Conservation (phyloP, 2,329 filamentous ascomycete genomes). For the Fusarium goolgardi region DNA sequence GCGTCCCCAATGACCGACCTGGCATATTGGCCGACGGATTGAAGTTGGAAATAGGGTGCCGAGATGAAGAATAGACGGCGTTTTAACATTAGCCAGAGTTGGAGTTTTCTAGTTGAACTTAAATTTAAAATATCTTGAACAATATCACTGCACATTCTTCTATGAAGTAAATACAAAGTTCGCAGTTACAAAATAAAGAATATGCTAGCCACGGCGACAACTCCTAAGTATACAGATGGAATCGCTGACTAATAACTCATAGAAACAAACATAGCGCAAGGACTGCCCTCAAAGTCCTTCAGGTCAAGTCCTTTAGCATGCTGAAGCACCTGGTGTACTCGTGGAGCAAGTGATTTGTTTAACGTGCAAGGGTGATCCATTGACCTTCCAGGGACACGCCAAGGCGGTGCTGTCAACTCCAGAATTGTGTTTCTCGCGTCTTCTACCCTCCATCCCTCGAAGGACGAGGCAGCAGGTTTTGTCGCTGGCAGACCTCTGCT, state of each 20-base stretch:
- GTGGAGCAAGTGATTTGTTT: conserved; percentile 6
- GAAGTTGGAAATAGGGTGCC: too few species aligned
- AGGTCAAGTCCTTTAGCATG: conserved; percentile 8
- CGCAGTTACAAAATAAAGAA: neutral
- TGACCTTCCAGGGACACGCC: conserved; percentile 26
- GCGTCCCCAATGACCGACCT: neutral
- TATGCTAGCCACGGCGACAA: neutral
- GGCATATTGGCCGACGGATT: rapidly evolving
- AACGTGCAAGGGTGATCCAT: conserved; percentile 25
- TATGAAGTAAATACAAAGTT: neutral
- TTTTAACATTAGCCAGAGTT: neutral
- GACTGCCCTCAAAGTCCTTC: conserved; percentile 13
- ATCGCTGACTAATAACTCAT: neutral
- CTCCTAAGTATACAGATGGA: neutral
- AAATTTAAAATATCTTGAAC: neutral
- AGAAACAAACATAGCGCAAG: neutral
- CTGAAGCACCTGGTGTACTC: conserved; percentile 8
- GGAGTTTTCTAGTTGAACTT: neutral
- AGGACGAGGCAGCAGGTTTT: conserved; percentile 1
- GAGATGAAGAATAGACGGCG: neutral
- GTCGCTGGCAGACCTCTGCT: neutral
- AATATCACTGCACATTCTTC: neutral
- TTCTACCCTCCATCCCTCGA: conserved; percentile 30
- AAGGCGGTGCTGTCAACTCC: conserved; percentile 7
- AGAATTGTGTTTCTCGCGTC: conserved; percentile 21